Conservation (phyloP, 2,329 filamentous ascomycete species). For the Paecilomyces dactylethromorphus region DNA sequence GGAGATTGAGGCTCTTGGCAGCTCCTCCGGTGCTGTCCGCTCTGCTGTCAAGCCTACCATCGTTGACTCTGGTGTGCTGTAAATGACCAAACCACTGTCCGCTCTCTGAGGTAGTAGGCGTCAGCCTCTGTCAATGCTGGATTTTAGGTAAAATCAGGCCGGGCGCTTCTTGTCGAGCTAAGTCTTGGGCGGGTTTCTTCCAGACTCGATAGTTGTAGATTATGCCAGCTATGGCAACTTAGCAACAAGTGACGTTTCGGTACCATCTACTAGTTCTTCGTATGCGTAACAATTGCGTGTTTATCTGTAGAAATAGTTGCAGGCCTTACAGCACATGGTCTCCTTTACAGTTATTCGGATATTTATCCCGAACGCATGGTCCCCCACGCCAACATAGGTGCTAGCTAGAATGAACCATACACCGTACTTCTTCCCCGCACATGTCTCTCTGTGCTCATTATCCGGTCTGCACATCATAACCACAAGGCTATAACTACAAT, state of each 20-base stretch:
- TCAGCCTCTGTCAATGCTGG: not conserved
- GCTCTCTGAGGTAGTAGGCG: not conserved
- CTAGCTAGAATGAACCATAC: too few species aligned
- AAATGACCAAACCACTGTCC: constrained; percentile 17
- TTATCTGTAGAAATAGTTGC: not conserved
- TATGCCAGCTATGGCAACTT: not conserved
- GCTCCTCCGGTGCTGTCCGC: constrained; percentile 45
- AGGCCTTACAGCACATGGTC: not conserved
- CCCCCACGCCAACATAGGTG: too few species aligned
- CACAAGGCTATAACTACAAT: too few species aligned
- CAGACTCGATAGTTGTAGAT: not conserved
- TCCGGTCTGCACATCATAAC: not conserved
- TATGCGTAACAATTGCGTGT: not conserved
- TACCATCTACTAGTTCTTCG: not conserved
- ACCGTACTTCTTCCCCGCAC: too few species aligned
- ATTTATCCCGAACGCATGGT: not conserved
- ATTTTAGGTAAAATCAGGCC: not conserved
- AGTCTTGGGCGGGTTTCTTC: not conserved
- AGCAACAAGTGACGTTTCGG: not conserved
- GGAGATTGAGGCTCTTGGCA: constrained; percentile 55
- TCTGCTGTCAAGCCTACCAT: constrained; percentile 52
- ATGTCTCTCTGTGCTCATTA: not conserved
- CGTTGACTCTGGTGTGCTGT: constrained; percentile 42
- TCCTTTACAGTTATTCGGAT: not conserved
- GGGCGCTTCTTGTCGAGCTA: not conserved